phyloP scores from a whole-genome alignment of 805 yeast genomes.

The Starmerella ratchasimensis region DNA sequence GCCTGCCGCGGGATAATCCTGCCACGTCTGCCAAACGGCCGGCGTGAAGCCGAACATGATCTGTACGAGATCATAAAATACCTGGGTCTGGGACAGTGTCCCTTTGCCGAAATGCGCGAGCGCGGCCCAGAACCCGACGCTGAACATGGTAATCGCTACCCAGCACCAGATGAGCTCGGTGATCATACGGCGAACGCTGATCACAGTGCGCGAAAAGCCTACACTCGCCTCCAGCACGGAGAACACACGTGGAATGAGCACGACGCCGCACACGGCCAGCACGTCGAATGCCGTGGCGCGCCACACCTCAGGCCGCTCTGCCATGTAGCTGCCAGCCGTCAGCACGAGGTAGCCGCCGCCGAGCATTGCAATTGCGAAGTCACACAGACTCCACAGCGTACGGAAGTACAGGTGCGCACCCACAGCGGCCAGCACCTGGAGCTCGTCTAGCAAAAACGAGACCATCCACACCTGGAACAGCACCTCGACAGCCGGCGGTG shows the following conservation, averaged over 20 bases:
- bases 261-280: constrained; percentile 32
- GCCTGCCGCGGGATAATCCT: constrained; percentile 35
- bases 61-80: constrained; percentile 39
- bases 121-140: constrained; percentile 43
- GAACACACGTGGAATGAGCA: constrained; percentile 38
- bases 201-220: constrained; percentile 38
- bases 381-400: constrained; percentile 43
- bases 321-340: constrained; percentile 15
- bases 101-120: constrained; percentile 36
- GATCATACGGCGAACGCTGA: constrained; percentile 39
- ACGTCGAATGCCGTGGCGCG: constrained; percentile 20
- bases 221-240: constrained; percentile 39
- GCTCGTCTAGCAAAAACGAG: constrained; percentile 37
- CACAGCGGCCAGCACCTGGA: constrained; percentile 32
- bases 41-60: constrained; percentile 47
- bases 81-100: constrained; percentile 30
- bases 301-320: constrained; percentile 6
- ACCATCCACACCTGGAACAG: constrained; percentile 35
- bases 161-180: constrained; percentile 38
- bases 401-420: constrained; percentile 35
- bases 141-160: constrained; percentile 36
- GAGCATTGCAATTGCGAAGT: constrained; percentile 31
- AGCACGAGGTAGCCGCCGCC: constrained; percentile 26
- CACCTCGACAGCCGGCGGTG: constrained; percentile 23
- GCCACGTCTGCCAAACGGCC: constrained; percentile 46